Evolutionary conservation across 257 asterid species (phyloP), one percentile per base, ranked within the genome.

Genomic region (Pogostemon cablin): DNA sequence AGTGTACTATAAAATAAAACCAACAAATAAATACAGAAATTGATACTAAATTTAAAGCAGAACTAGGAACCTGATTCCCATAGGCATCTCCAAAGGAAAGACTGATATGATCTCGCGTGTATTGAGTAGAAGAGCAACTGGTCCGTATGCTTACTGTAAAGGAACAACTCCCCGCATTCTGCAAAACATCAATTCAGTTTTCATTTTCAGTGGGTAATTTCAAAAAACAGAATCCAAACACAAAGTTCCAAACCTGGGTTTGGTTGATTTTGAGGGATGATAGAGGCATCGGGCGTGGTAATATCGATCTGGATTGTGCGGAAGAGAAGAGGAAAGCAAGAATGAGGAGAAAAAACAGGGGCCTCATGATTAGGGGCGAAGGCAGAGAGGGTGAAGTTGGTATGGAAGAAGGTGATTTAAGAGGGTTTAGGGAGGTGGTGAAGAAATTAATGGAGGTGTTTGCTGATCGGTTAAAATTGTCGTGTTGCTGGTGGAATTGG

Each of bases 41-140:
- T n/a, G 50, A 6, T 3, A 25, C 32, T 25, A n/a, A 55, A 6
- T 9, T 53, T 17, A 40, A 55, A 67, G 68, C 9, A 67, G 69
- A 52, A 66, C 65, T 2, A 6, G 49, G 64, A 75, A 92, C 99
- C 99, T 93, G 99, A 82, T 87, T 91, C 15, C 99, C 99, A 68
- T 91, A 86, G 62, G 97, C 97, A 81, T 93, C 99, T 15, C 99
- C 99, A 68, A 93, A 93, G 74, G 96, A 56, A 48, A 93, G 90
- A 74, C 99, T 93, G 79, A 93, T 81, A 6, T 76, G 95, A 68
- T 93, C 99, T 11, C 91, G 82, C 0, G 99, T 93, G 74, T 59
- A 83, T 25, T 88, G 80, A 68, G 87, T 62, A 5, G 99, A 93
- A 7, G 80, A 82, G 78, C 99, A 93, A 69, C 99, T 93, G 35